Percentiles rank a stretch among this genome's conserved stretches.
phyloP scores from a whole-genome alignment of 495 filamentous ascomycete genomes.

The Annulohypoxylon bovei region DNA sequence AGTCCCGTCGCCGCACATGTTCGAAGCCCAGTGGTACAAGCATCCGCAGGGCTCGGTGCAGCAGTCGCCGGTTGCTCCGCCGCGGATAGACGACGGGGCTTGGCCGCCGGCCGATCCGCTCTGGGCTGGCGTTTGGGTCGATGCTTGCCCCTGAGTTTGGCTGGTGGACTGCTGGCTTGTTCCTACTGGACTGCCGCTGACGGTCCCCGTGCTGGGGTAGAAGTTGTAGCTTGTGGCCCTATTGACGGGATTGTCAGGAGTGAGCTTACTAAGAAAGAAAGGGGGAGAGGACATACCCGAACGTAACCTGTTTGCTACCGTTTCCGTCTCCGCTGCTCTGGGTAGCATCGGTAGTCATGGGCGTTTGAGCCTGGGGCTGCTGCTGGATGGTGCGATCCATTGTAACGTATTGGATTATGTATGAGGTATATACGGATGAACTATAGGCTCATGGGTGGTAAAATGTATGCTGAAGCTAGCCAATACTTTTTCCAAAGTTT shows the following conservation, averaged over 20 bases:
- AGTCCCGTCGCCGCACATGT: constrained; percentile 11
- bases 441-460: neutral
- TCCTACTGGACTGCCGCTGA: neutral
- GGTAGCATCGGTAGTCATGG: constrained; percentile 2
- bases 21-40: constrained; percentile 14
- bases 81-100: neutral
- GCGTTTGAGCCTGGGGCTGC: constrained; percentile 3
- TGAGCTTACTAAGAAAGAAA: neutral
- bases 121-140: neutral
- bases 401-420: neutral
- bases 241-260: neutral
- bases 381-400: constrained; percentile 1
- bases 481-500: constrained; percentile 1
- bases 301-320: neutral
- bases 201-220: neutral
- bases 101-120: neutral
- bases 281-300: neutral
- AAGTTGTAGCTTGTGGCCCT: neutral
- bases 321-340: neutral
- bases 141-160: neutral
- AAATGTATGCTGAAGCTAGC: neutral
- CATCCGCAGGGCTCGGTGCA: constrained; percentile 17
- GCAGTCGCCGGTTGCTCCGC: constrained; percentile 22
- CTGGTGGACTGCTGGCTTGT: neutral
- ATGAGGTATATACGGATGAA: neutral